Percentiles rank a stretch among this genome's conserved stretches.
Conservation (phyloP, 371 early-diverging fungal species). For the Mucor lusitanicus region DNA sequence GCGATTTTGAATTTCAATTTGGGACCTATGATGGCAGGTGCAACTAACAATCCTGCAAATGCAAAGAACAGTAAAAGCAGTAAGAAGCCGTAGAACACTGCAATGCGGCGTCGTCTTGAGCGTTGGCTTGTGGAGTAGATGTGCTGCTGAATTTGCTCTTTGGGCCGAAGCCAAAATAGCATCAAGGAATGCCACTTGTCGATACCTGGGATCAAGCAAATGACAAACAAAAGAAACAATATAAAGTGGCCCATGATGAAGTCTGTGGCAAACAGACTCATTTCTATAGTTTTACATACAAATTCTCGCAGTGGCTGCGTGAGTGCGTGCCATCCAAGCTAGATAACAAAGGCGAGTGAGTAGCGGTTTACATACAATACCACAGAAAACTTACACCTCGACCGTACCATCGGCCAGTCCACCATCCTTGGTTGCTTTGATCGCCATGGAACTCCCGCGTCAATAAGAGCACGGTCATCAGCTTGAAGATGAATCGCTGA, state of each 20-base stretch:
- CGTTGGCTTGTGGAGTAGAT: conserved; percentile 70
- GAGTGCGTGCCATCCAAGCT: conserved; percentile 63
- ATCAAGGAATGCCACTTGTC: conserved; percentile 81
- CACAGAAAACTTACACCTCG: conserved; percentile 50
- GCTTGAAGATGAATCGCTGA: conserved; percentile 69
- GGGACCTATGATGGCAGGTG: conserved; percentile 25
- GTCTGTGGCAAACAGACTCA: conserved; percentile 81
- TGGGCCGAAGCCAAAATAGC: conserved; percentile 82
- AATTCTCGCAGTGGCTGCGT: conserved; percentile 78
- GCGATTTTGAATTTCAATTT: conserved; percentile 14
- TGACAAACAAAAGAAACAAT: conserved; percentile 63
- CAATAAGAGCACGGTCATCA: conserved; percentile 66
- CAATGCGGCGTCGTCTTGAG: conserved; percentile 56
- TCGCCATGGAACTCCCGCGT: conserved; percentile 78
- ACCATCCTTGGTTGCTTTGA: conserved; percentile 82
- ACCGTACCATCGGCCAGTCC: conserved; percentile 86
- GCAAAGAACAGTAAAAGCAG: conserved; percentile 33
- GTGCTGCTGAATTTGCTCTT: conserved; percentile 73
- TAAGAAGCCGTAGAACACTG: conserved; percentile 64
- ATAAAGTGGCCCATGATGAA: conserved; percentile 75
- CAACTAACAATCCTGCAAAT: conserved; percentile 18
- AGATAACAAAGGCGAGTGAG: not conserved
- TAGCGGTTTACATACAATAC: not conserved
- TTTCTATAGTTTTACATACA: conserved; percentile 84
- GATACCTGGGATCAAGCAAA: conserved; percentile 71